Conservation (phyloP, 2,329 filamentous ascomycete species). For the Fusarium sacchari region DNA sequence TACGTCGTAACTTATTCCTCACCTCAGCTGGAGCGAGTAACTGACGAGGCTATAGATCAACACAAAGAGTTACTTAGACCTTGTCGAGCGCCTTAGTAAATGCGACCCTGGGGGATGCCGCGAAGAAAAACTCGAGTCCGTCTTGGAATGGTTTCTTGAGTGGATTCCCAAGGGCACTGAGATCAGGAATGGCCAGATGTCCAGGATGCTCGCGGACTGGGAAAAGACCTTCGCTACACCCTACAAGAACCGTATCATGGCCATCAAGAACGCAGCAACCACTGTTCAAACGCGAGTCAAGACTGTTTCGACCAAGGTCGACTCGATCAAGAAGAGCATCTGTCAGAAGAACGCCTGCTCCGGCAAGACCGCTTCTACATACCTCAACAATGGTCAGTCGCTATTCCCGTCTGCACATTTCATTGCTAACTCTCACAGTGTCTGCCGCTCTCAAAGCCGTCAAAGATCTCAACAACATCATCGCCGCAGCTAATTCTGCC, state of each 20-base stretch:
- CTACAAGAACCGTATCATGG: conserved; percentile 17
- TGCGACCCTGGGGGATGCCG: not conserved
- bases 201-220: conserved; percentile 15
- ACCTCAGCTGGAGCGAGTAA: rapidly evolving
- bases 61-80: not conserved
- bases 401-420: rapidly evolving
- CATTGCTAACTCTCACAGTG: not conserved
- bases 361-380: conserved; percentile 21
- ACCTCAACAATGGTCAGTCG: conserved; percentile 16
- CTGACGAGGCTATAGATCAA: conserved; percentile 5
- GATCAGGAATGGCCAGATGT: conserved; percentile 17
- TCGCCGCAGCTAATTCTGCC: not conserved
- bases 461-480: conserved; percentile 14
- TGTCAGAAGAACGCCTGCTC: conserved; percentile 24
- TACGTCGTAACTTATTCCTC: rapidly evolving
- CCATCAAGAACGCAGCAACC: conserved; percentile 6
- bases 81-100: not conserved
- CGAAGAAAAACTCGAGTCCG: not conserved
- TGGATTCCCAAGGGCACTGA: conserved; percentile 15
- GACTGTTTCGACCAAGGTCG: conserved; percentile 2
- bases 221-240: conserved; percentile 7
- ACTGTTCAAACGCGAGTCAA: conserved; percentile 7
- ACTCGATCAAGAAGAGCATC: not conserved
- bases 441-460: conserved; percentile 4
- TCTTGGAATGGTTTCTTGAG: conserved; percentile 15